phyloP scores from a whole-genome alignment of 352 stramenopile species.

The Chrysophaeum taylorii region DNA sequence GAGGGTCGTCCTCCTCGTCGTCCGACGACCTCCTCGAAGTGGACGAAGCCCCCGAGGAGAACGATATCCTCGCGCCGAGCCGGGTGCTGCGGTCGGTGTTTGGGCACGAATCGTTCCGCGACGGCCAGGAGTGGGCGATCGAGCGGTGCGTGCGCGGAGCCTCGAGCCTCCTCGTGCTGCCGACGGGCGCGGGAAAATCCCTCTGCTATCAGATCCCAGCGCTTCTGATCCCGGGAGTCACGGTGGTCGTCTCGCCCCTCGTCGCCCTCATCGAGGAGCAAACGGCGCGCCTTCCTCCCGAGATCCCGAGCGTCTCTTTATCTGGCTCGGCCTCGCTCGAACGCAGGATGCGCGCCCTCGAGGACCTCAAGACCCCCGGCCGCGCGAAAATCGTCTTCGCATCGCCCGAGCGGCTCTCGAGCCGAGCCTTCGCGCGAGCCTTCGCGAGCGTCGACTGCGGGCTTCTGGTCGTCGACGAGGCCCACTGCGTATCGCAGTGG shows the following conservation, averaged over 20 bases:
- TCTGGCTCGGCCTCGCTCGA: conserved; percentile 4
- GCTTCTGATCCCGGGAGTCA: conserved; percentile 49
- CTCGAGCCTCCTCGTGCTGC: conserved; percentile 48
- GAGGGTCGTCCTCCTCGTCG: no score
- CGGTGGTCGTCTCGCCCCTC: conserved; percentile 78
- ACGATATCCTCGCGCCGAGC: neutral
- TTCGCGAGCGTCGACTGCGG: conserved; percentile 20
- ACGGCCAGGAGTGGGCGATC: conserved; percentile 64
- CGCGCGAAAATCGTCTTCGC: conserved; percentile 64
- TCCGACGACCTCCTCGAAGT: neutral
- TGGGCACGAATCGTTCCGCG: conserved; percentile 54
- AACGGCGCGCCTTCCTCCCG: conserved; percentile 59
- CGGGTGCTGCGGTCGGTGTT: conserved; percentile 53
- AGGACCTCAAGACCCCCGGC: conserved; percentile 24
- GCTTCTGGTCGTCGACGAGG: conserved; percentile 83
- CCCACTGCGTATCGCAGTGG: conserved; percentile 87
- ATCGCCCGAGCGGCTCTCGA: conserved; percentile 71
- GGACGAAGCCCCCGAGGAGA: neutral
- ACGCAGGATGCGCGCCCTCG: conserved; percentile 19
- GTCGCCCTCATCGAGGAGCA: conserved; percentile 85
- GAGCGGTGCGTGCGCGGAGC: conserved; percentile 46
- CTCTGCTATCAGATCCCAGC: conserved; percentile 26
- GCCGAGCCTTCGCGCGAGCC: conserved; percentile 60
- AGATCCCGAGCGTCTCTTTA: conserved; percentile 35
- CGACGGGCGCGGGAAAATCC: conserved; percentile 28